phyloP scores from a whole-genome alignment of 257 asterid genomes.

The Nicotiana tomentosiformis region DNA sequence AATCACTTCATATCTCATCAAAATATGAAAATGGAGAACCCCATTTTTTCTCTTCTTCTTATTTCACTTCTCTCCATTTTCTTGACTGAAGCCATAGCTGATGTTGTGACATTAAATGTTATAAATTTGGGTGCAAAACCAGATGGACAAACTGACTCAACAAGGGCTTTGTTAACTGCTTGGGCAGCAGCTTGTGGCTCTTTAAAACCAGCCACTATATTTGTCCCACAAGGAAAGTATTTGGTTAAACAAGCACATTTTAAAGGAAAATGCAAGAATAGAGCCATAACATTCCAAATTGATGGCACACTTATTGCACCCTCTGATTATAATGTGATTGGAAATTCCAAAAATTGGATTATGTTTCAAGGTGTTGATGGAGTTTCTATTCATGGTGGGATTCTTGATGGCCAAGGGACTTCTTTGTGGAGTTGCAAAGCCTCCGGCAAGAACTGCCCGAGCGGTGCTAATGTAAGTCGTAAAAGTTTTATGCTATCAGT shows the following conservation, averaged over 20 bases:
- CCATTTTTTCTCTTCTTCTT: not conserved
- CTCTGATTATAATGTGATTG: not conserved
- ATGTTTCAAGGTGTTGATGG: not conserved
- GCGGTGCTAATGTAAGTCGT: not conserved
- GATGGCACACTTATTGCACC: not conserved
- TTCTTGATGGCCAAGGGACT: not conserved
- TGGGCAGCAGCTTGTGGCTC: not conserved
- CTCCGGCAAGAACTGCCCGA: not conserved
- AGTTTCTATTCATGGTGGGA: not conserved
- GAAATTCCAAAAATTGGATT: not conserved
- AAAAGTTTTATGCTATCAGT: no score
- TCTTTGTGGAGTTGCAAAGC: not conserved
- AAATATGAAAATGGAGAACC: not conserved
- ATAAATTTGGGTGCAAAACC: not conserved
- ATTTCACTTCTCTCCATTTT: not conserved
- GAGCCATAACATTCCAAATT: not conserved
- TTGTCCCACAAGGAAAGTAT: not conserved
- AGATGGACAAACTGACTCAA: not conserved
- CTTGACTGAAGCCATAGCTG: not conserved
- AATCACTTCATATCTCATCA: not conserved
- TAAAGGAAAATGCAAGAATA: not conserved
- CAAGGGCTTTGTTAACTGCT: not conserved
- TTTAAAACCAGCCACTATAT: not conserved
- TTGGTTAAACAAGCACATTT: not conserved
- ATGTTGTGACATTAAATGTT: not conserved